These are phyloP conservation scores for Yamadazyma oceani DNA, from an alignment of 1,139 yeast genomes.

Conservation along the genomic window DNA sequence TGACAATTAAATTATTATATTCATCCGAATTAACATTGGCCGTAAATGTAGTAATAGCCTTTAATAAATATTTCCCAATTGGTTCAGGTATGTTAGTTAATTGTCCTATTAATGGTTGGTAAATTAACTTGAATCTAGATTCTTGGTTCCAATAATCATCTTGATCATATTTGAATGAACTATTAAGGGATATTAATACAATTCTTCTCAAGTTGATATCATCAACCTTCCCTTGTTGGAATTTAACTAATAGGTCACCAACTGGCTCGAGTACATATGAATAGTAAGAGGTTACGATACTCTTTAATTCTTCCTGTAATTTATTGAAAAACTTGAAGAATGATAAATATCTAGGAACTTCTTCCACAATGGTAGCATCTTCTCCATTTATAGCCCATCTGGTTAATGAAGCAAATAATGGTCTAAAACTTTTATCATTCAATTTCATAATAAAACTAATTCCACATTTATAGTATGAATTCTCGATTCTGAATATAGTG, in stretches of 20 bases:
- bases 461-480: conserved; percentile 71
- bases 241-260: conserved; percentile 50
- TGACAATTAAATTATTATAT: conserved; percentile 57
- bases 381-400: conserved; percentile 93
- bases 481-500: conserved; percentile 78
- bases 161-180: conserved; percentile 84
- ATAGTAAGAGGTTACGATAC: conserved; percentile 85
- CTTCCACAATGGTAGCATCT: conserved; percentile 50
- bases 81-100: conserved; percentile 63
- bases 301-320: conserved; percentile 77
- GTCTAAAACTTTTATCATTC: conserved; percentile 89
- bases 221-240: conserved; percentile 38
- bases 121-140: conserved; percentile 74
- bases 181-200: conserved; percentile 65
- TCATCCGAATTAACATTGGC: conserved; percentile 76
- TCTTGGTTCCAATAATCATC: conserved; percentile 94
- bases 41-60: conserved; percentile 76
- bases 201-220: conserved; percentile 68
- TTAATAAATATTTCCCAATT: conserved; percentile 76
- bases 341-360: conserved; percentile 59
- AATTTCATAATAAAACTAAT: conserved; percentile 81
- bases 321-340: conserved; percentile 87
- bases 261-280: conserved; percentile 82
- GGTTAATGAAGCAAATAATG: conserved; percentile 81
- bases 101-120: conserved; percentile 63